Percentiles rank a stretch among this genome's conserved stretches.
phyloP scores from a whole-genome alignment of 1,139 yeast genomes.

The Candida albicans region DNA sequence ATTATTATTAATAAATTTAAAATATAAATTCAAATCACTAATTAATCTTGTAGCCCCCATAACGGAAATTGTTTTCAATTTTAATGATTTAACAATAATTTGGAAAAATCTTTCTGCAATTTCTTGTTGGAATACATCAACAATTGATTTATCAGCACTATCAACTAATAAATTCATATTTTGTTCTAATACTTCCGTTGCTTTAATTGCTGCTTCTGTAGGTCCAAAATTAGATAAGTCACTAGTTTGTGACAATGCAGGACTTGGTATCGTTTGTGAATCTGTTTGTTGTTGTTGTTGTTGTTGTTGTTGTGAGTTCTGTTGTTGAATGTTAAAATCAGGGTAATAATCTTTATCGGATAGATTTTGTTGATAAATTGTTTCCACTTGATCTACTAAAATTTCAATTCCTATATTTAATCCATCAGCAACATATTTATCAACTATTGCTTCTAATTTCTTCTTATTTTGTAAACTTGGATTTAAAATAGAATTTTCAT shows the following conservation, averaged over 20 bases:
- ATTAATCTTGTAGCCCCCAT: slow-evolving; percentile 81
- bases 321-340: slow-evolving; percentile 13
- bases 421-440: slow-evolving; percentile 90
- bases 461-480: slow-evolving; percentile 81
- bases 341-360: slow-evolving; percentile 38
- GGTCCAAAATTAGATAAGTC: slow-evolving; percentile 44
- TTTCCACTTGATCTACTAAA: slow-evolving; percentile 70
- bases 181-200: slow-evolving; percentile 62
- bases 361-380: slow-evolving; percentile 28
- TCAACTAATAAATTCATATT: slow-evolving; percentile 77
- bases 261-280: too few relatives aligned
- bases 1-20: slow-evolving; percentile 62
- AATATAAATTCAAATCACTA: slow-evolving; percentile 72
- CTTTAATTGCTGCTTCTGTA: slow-evolving; percentile 66
- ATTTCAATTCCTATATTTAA: slow-evolving; percentile 88
- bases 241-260: too few relatives aligned
- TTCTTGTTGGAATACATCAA: slow-evolving; percentile 93
- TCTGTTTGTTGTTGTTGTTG: too few relatives aligned
- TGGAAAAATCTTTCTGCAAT: slow-evolving; percentile 85
- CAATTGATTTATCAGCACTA: slow-evolving; percentile 81
- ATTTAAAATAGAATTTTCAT: slow-evolving; percentile 73
- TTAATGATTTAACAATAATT: slow-evolving; percentile 69
- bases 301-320: background rate
- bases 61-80: slow-evolving; percentile 67
- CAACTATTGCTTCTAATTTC: slow-evolving; percentile 76